Evolutionary conservation across 192 early-diverging fungal genomes (phyloP), one percentile per base, ranked within the genome.

Genomic region (Rhizophagus clarus): DNA sequence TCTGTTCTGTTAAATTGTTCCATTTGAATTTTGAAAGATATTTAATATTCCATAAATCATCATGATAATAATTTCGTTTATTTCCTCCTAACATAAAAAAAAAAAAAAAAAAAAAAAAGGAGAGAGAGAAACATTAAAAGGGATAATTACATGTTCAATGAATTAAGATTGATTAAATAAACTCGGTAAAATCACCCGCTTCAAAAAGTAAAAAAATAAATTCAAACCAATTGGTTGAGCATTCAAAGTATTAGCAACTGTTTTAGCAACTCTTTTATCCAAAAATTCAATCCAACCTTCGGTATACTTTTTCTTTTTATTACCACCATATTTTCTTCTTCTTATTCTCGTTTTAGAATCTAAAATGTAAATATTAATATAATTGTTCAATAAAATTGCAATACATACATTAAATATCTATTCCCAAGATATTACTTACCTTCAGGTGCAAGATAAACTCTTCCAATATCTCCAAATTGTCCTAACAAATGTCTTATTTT

Each of bases 271-370:
- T 69, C 90, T 92, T 85, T 99, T 99, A 85, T 97, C 96, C 70
- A 86, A 82, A 84, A 99, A 98, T 85, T 99, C 98, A 31, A 99
- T 93, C 98, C 98, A 99, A 8, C 97, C 98, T 83, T 99, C 97
- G 1, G 90, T 92, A 82, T 90, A 99, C 80, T 97, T 97, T 34
- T 91, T 87, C 17, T 92, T 90, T 72, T 88, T 92, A 87, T 97
- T 97, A 29, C 93, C 90, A 31, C 89, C 90, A 81, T 96, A 95
- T 84, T 98, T 98, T 83, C 93, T 91, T 17, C 97, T 88, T 60
- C 94, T 88, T 14, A 88, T 90, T 51, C 95, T 90, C 24, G 92
- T 85, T 83, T 93, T 93, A 11, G 92, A 63, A 82, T 91, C 90
- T 88, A 76, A 63, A 71, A n/a, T 68, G 51, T 61, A 11, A 72